A percentile compares a stretch with the other conserved stretches of the same genome.
phyloP scores from a whole-genome alignment of 176 grass and related monocot genomes.

The Echinochloa phyllopogon region DNA sequence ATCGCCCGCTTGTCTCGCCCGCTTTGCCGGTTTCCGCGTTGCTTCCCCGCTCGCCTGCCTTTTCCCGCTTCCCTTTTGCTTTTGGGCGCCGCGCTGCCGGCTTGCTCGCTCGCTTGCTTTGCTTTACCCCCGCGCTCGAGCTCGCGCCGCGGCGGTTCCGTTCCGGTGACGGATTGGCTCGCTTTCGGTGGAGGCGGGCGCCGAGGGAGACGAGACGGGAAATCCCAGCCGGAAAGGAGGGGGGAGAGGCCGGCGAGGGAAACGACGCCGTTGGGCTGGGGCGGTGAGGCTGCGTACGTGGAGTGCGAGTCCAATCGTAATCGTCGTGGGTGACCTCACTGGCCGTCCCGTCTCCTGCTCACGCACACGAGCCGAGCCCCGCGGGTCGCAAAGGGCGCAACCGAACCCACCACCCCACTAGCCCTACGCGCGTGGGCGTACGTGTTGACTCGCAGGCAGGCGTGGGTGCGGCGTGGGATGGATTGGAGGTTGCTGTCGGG shows the following conservation, averaged over 20 bases:
- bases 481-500: no score
- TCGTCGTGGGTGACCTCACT: slow-evolving; percentile 23
- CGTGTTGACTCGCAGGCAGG: not conserved
- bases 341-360: no score
- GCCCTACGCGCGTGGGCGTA: not conserved
- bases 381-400: not conserved
- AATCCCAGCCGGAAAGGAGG: no score
- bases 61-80: slow-evolving; percentile 16
- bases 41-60: slow-evolving; percentile 20
- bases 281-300: no score
- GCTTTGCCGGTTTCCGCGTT: slow-evolving; percentile 29
- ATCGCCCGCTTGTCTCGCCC: slow-evolving; percentile 23
- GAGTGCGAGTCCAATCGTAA: not conserved
- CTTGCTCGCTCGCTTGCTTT: no score
- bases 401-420: not conserved
- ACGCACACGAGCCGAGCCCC: not conserved
- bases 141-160: not conserved
- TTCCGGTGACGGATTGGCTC: not conserved
- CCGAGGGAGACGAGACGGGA: not conserved
- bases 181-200: slow-evolving; percentile 4
- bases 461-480: not conserved
- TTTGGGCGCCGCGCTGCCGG: not conserved
- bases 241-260: not conserved
- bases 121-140: slow-evolving; percentile 2
- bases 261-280: no score